Base-by-base conservation (phyloP, 2,329 filamentous ascomycete species). In the Alternaria burnsii region DNA sequence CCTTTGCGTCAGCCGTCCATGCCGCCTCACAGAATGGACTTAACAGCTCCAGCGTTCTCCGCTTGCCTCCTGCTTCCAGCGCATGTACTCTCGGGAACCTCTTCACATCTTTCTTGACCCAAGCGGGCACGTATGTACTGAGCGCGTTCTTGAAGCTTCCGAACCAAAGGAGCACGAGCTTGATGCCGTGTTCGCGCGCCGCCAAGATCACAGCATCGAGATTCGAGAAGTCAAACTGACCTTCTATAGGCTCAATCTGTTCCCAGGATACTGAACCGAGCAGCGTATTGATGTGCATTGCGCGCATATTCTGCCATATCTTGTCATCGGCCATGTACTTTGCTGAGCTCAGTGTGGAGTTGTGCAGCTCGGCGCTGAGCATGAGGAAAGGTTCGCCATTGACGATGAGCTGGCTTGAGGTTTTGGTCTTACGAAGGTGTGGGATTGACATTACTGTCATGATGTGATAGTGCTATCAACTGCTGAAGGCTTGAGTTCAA, bases 261-360 rank as follows among this genome's bases (percentile, higher is more conserved):
- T 82, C 81, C 80, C 81, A 82, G 1, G 76, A 76, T 2, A 82
- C 77, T 58, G 67, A 74, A 1, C 79, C 80, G 3, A 82, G 72
- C 5, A 82, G 64, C 4, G 80, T 82, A 59, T 82, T 83, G 60
- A 80, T 64, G 80, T 63, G 48, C 55, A 28, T 26, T 7, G 10
- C 26, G n/a, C 24, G 48, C 30, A 55, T 30, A 1, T 42, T 48
- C 14, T 40, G 57, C 51, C 57, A 59, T 20, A 55, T 38, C 20
- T 38, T 40, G 30, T 34, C 47, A 12, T 54, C 50, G 8, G 30
- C 20, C 57, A 59, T 59, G 57, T 42, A 59, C 9, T 44, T 32
- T 18, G 57, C 34, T n/a, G 38, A 54, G 51, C 57, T 59, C 16
- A 59, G 20, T 11, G 57, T 54, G 7, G 57, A 59, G 20, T 59